Evolutionary conservation across 148 eudicot species (phyloP).

Genomic region (Rhododendron ferrugineum): DNA sequence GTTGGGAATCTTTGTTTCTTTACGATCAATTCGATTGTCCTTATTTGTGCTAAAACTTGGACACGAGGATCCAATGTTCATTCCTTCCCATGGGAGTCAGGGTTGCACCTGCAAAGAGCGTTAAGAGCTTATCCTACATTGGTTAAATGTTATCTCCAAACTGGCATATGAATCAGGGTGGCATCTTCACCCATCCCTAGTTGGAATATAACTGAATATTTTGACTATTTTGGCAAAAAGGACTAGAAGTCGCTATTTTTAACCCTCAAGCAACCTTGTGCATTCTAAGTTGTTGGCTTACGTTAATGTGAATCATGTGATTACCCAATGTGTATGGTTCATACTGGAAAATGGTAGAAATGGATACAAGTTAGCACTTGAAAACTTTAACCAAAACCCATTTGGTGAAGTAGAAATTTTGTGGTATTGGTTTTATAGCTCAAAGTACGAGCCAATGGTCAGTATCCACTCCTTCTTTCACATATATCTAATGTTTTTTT

Average conservation of each 20-base stretch:
- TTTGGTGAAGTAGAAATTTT: neutral
- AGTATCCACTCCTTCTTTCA: neutral
- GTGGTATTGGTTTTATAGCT: neutral
- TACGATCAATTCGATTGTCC: neutral
- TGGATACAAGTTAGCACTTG: neutral
- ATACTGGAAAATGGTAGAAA: neutral
- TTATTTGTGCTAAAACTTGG: neutral
- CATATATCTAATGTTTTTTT: neutral
- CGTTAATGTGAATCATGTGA: neutral
- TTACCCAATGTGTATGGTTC: conserved; percentile 5
- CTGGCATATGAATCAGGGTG: neutral
- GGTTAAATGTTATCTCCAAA: neutral
- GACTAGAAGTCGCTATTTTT: neutral
- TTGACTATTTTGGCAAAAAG: neutral
- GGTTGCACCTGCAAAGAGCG: neutral
- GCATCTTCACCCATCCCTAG: neutral
- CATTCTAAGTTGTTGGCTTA: conserved; percentile 1
- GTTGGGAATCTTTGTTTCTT: neutral
- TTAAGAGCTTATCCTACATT: neutral
- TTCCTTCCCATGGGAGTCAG: neutral
- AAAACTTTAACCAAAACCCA: neutral
- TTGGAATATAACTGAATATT: neutral
- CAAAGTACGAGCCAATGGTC: neutral
- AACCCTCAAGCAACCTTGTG: neutral
- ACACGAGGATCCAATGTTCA: neutral